Percentiles rank a stretch among this genome's conserved stretches.
These are phyloP conservation scores for Pleurotus cornucopiae DNA, from an alignment of 768 basidiomycete genomes.

Conservation along the genomic window DNA sequence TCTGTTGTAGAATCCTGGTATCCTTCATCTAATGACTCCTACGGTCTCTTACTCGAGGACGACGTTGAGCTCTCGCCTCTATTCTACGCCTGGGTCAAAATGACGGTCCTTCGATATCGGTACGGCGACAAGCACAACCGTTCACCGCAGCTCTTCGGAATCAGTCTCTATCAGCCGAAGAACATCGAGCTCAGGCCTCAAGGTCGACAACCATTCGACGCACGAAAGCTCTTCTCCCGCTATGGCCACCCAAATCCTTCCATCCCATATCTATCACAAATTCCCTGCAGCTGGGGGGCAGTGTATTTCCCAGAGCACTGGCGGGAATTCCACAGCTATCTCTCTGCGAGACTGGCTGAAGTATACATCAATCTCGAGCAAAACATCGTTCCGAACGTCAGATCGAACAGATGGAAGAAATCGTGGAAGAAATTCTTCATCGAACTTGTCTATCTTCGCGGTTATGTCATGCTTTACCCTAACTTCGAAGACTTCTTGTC, in stretches of 20 bases:
- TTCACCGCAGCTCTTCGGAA: slow-evolving; percentile 60
- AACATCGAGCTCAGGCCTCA: slow-evolving; percentile 66
- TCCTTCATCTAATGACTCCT: slow-evolving; percentile 65
- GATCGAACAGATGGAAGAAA: slow-evolving; percentile 75
- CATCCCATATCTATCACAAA: slow-evolving; percentile 79
- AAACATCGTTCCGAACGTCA: slow-evolving; percentile 65
- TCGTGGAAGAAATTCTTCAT: slow-evolving; percentile 93
- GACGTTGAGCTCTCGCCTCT: slow-evolving; percentile 83
- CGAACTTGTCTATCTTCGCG: slow-evolving; percentile 76
- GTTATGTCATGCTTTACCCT: slow-evolving; percentile 88
- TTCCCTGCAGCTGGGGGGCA: slow-evolving; percentile 91
- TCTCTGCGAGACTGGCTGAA: slow-evolving; percentile 66
- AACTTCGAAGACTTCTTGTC: slow-evolving; percentile 71
- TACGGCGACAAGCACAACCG: slow-evolving; percentile 42
- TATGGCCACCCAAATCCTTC: slow-evolving; percentile 34
- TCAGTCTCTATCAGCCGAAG: slow-evolving; percentile 87
- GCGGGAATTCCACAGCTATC: slow-evolving; percentile 82
- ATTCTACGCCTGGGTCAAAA: slow-evolving; percentile 84
- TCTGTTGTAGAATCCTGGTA: slow-evolving; percentile 92
- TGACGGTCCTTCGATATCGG: slow-evolving; percentile 75
- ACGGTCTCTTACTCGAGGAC: slow-evolving; percentile 80
- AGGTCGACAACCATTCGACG: slow-evolving; percentile 66
- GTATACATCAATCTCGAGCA: slow-evolving; percentile 30
- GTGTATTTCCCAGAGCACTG: slow-evolving; percentile 88
- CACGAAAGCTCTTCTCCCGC: slow-evolving; percentile 51